phyloP scores from a whole-genome alignment of 306 rosid species.

The Pyrus bretschneideri region DNA sequence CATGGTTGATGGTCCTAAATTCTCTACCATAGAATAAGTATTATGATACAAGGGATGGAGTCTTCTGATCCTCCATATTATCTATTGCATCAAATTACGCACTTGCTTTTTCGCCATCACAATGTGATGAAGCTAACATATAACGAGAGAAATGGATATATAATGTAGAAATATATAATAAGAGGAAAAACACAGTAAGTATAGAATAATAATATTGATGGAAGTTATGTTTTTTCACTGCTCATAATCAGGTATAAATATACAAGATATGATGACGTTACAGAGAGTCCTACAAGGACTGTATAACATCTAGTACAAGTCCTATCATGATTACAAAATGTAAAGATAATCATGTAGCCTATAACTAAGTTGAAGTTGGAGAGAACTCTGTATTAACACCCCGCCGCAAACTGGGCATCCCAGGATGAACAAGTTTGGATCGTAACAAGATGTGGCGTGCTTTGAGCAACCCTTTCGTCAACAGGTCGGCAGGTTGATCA shows the following conservation, averaged over 20 bases:
- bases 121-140: neutral
- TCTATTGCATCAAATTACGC: neutral
- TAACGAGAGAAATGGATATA: neutral
- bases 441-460: neutral
- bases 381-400: neutral
- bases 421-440: neutral
- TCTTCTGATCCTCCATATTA: neutral
- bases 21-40: neutral
- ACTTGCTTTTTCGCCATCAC: neutral
- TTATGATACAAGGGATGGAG: neutral
- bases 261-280: too few species aligned
- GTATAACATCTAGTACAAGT: too few species aligned
- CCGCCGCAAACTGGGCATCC: neutral
- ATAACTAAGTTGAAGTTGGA: rapidly evolving
- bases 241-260: too few species aligned
- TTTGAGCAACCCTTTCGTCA: neutral
- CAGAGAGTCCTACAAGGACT: too few species aligned
- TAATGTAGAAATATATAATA: too few species aligned
- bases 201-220: too few species aligned
- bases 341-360: too few species aligned
- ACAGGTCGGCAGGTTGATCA: neutral
- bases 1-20: neutral
- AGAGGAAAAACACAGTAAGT: too few species aligned
- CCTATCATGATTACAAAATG: too few species aligned
- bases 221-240: rapidly evolving